A percentile compares a stretch with the other conserved stretches of the same genome.
These are phyloP conservation scores for Peronospora destructor DNA, from an alignment of 352 stramenopile species.

Conservation along the genomic window DNA sequence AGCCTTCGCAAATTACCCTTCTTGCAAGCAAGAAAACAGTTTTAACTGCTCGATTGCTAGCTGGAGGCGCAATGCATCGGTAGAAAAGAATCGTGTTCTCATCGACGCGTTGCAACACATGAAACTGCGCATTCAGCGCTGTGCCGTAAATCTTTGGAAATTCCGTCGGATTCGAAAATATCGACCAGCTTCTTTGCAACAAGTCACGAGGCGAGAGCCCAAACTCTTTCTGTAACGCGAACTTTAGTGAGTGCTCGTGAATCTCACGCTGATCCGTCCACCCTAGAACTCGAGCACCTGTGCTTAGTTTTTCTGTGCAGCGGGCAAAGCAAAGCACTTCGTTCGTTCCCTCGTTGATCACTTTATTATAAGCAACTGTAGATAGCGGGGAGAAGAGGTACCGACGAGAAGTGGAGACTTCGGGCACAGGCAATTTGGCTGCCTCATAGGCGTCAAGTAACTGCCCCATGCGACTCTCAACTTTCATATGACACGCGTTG, in stretches of 20 bases:
- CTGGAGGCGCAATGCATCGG: conserved; percentile 32
- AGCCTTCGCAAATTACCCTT: conserved; percentile 45
- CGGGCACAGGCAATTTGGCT: conserved; percentile 19
- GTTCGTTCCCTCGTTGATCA: conserved; percentile 38
- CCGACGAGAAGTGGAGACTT: conserved; percentile 4
- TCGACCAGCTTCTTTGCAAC: conserved; percentile 44
- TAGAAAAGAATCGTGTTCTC: conserved; percentile 54
- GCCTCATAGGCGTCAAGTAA: conserved; percentile 41
- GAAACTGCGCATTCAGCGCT: conserved; percentile 35
- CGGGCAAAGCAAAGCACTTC: conserved; percentile 49
- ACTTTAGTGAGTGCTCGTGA: conserved; percentile 38
- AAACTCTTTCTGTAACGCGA: conserved; percentile 59
- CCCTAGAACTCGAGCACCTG: conserved; percentile 41
- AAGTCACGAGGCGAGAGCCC: conserved; percentile 34
- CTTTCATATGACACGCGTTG: conserved; percentile 47
- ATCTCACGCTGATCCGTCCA: conserved; percentile 63
- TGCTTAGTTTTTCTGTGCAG: conserved; percentile 40
- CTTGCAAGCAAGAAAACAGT: conserved; percentile 58
- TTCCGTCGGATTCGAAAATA: conserved; percentile 41
- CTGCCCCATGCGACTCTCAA: conserved; percentile 43
- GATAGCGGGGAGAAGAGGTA: conserved; percentile 37
- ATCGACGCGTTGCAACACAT: conserved; percentile 47
- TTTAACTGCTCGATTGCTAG: conserved; percentile 36
- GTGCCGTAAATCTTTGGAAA: conserved; percentile 48
- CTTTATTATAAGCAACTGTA: conserved; percentile 30